Percentiles rank a stretch among this genome's conserved stretches.
Evolutionary conservation across 73 alveolate species (phyloP).

Genomic region (Tetrahymena elliotti): DNA sequence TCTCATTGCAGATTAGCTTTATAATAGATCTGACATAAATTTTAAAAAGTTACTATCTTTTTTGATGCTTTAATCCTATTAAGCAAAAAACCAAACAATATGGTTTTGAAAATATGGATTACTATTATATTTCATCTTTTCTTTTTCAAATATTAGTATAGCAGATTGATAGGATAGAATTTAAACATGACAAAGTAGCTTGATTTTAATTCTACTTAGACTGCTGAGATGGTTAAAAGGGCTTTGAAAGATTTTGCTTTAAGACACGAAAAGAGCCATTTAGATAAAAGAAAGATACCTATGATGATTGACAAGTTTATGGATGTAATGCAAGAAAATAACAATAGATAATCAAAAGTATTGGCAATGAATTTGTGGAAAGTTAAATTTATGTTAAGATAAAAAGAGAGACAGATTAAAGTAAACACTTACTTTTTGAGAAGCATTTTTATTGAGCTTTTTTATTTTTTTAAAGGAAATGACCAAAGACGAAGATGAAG

Average conservation of each 20-base stretch:
- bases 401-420: background rate
- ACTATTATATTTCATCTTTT: too few relatives aligned
- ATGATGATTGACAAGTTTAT: background rate
- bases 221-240: background rate
- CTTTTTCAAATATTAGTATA: background rate
- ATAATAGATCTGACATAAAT: too few relatives aligned
- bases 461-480: background rate
- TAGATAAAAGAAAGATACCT: background rate
- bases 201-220: background rate
- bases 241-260: background rate
- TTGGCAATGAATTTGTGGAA: background rate
- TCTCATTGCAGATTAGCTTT: too few relatives aligned
- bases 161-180: background rate
- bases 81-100: too few relatives aligned
- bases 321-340: background rate
- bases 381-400: background rate
- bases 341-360: background rate
- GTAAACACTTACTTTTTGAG: background rate
- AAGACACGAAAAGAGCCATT: background rate
- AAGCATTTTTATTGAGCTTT: background rate
- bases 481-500: background rate
- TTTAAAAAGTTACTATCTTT: too few relatives aligned
- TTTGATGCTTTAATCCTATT: too few relatives aligned
- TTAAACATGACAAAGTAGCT: background rate
- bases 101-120: too few relatives aligned